A percentile compares a stretch with the other conserved stretches of the same genome.
Conservation (phyloP, 495 filamentous ascomycete genomes). For the Monascus purpureus region DNA sequence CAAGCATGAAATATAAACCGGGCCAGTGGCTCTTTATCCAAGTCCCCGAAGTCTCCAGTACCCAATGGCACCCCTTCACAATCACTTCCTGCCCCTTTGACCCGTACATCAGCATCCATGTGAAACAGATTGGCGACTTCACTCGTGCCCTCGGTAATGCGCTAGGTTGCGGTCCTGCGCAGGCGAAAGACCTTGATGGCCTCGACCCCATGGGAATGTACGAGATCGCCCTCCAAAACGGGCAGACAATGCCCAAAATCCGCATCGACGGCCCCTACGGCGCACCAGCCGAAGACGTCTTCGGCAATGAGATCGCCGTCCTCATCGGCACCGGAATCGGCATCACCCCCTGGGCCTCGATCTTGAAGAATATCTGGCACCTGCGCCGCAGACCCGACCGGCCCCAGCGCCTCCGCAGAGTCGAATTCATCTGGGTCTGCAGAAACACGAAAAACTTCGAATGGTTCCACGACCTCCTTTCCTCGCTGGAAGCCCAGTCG, state of each 20-base stretch:
- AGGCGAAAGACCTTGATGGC: constrained; percentile 71
- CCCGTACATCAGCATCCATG: constrained; percentile 82
- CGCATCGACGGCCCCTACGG: constrained; percentile 95
- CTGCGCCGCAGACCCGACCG: constrained; percentile 73
- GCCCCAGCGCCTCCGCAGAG: constrained; percentile 73
- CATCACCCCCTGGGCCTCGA: constrained; percentile 93
- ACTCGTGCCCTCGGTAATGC: constrained; percentile 77
- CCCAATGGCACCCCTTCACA: constrained; percentile 98
- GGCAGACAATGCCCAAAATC: constrained; percentile 74
- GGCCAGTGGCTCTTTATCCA: constrained; percentile 97
- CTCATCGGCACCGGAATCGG: constrained; percentile 96
- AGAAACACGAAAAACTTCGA: constrained; percentile 61
- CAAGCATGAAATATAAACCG: constrained; percentile 94
- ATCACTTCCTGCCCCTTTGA: constrained; percentile 98
- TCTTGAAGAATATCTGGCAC: constrained; percentile 98
- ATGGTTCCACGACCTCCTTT: constrained; percentile 41
- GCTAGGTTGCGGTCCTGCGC: constrained; percentile 77
- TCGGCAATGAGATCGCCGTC: constrained; percentile 96
- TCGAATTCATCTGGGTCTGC: constrained; percentile 99
- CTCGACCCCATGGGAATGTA: constrained; percentile 95
- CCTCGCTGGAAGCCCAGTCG: constrained; percentile 79
- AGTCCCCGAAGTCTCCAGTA: constrained; percentile 69
- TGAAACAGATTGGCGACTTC: constrained; percentile 94
- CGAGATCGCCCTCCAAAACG: constrained; percentile 90
- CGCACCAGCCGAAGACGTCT: constrained; percentile 82